A percentile compares a stretch with the other conserved stretches of the same genome.
Evolutionary conservation across 1,139 yeast genomes (phyloP).

Genomic region (Yamadazyma triangularis): DNA sequence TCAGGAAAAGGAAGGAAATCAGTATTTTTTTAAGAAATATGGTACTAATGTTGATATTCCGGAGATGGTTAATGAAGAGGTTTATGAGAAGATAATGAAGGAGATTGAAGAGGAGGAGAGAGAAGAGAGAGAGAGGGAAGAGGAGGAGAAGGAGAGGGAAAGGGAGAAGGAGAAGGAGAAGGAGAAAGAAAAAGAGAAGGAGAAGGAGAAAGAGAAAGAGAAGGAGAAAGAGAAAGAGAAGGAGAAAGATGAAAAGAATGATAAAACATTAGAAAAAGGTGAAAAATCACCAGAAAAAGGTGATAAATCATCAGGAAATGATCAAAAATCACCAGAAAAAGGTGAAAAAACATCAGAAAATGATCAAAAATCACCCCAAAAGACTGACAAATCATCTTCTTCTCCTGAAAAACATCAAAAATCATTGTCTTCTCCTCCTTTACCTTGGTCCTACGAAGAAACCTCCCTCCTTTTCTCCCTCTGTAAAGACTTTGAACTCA

Average conservation of each 20-base stretch:
- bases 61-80: conserved; percentile 16
- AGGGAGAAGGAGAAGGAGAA: neutral
- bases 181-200: conserved; percentile 4
- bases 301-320: no score
- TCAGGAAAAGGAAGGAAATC: conserved; percentile 16
- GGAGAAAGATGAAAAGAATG: conserved; percentile 4
- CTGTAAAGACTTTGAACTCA: conserved; percentile 69
- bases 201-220: conserved; percentile 4
- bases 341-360: conserved; percentile 1
- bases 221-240: conserved; percentile 3
- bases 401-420: neutral
- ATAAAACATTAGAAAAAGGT: no score
- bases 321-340: no score
- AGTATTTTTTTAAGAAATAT: neutral
- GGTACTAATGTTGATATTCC: conserved; percentile 23
- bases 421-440: neutral
- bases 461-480: conserved; percentile 71
- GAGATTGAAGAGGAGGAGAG: neutral
- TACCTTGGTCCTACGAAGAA: conserved; percentile 70
- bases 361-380: neutral
- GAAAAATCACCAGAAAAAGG: no score
- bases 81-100: conserved; percentile 35
- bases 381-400: neutral
- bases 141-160: conserved; percentile 15
- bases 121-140: neutral